Evolutionary conservation across 208 protist genomes (phyloP), one percentile per base, ranked within the genome.

Genomic region (Leishmania gerbilli): DNA sequence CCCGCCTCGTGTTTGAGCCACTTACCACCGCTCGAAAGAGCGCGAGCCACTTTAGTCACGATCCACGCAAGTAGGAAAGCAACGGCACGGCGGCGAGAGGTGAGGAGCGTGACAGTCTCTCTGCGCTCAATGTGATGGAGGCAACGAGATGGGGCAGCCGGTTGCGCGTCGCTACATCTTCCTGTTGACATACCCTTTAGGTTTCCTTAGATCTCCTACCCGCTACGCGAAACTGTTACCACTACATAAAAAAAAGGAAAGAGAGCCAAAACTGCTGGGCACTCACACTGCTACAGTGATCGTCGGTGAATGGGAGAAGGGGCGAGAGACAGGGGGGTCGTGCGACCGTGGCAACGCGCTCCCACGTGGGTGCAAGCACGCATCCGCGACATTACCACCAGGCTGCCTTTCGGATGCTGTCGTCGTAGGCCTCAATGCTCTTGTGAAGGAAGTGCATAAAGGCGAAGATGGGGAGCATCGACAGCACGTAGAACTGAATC

Each of bases 401-500:
- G 3, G 95, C 95, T 19, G 92, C 89, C 78, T 85, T 84, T 71
- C 92, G 92, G 78, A 98, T 96, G 84, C 88, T 90, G 85, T 95
- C 89, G 81, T 96, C 95, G 85, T 98, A 98, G 74, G 64, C 82
- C 86, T 96, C 93, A 74, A 93, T 89, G 76, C 86, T 82, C 88
- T 98, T 95, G 85, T 96, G 92, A 31, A 96, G 64, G 69, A 85
- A 81, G 84, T 96, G 92, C 89, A 96, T 92, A 77, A 98, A 93
- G 74, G 82, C 84, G 60, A 94, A 96, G 71, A 96, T 83, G 74
- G 95, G 95, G 74, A 98, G 71, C 81, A 95, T 88, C 64, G 91
- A 88, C 58, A 98, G 91, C 40, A 98, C 91, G 85, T 96, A 95
- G 81, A 95, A 96, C 84, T 96, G 92, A 62, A 89, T 81, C 86